A percentile compares a stretch with the other conserved stretches of the same genome.
Evolutionary conservation across 2,329 filamentous ascomycete genomes (phyloP).

Genomic region (Xylaria multiplex): DNA sequence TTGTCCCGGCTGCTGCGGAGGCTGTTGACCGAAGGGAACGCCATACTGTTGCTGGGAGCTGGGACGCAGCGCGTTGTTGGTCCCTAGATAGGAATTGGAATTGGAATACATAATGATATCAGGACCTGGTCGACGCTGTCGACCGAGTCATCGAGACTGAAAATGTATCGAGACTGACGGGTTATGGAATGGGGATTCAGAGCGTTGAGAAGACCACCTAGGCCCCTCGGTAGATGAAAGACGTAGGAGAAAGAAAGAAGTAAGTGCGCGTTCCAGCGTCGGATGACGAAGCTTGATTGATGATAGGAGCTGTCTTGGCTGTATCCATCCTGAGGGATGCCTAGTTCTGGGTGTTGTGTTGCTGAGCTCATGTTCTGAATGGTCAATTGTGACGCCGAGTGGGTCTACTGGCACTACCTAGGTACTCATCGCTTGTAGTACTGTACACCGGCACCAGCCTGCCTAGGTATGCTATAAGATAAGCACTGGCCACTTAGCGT

Average conservation of each 20-base stretch:
- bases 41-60: conserved; percentile 70
- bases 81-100: conserved; percentile 86
- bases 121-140: conserved; percentile 8
- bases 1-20: conserved; percentile 59
- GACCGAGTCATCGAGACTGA: conserved; percentile 26
- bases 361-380: conserved; percentile 21
- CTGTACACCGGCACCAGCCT: not conserved
- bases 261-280: conserved; percentile 20
- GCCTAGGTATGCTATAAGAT: not conserved
- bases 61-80: conserved; percentile 78
- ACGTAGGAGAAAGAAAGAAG: conserved; percentile 28
- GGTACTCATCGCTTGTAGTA: too few relatives aligned
- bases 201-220: conserved; percentile 40
- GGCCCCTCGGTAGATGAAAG: conserved; percentile 42
- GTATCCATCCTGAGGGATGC: conserved; percentile 28
- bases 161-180: conserved; percentile 9
- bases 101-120: conserved; percentile 80
- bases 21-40: conserved; percentile 58
- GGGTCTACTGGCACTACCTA: conserved; percentile 4
- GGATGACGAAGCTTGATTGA: conserved; percentile 42
- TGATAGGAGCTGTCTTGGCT: conserved; percentile 32
- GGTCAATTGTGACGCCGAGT: conserved; percentile 20
- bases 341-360: conserved; percentile 25
- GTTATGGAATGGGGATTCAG: conserved; percentile 15
- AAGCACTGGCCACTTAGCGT: not conserved